These are phyloP conservation scores for Metrosideros polymorpha DNA, from an alignment of 441 rosid genomes.

Conservation along the genomic window DNA sequence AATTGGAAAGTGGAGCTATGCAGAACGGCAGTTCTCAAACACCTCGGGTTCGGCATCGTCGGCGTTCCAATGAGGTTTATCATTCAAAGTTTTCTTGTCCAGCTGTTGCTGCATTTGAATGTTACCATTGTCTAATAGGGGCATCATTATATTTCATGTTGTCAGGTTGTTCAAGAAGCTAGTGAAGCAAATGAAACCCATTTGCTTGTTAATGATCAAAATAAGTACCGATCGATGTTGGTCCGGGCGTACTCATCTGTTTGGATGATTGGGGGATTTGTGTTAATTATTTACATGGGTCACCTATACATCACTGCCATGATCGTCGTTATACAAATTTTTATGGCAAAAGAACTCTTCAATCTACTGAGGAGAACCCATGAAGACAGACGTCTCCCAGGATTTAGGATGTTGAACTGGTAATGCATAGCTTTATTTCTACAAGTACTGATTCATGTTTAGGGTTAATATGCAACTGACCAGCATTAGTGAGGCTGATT, in stretches of 20 bases:
- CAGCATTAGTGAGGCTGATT: neutral
- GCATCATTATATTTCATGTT: neutral
- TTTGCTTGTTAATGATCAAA: neutral
- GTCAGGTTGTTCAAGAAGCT: neutral
- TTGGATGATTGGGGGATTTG: conserved; percentile 4
- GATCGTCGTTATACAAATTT: neutral
- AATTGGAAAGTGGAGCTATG: neutral
- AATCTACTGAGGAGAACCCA: conserved; percentile 3
- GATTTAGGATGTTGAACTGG: conserved; percentile 7
- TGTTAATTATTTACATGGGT: neutral
- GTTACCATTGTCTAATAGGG: neutral
- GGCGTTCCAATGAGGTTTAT: conserved; percentile 34
- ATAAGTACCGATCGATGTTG: conserved; percentile 1
- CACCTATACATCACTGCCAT: conserved; percentile 3
- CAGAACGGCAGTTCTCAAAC: neutral
- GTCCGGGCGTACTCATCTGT: conserved; percentile 1
- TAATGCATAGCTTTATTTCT: neutral
- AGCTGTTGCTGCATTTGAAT: neutral
- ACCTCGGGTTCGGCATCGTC: conserved; percentile 21
- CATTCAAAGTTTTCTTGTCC: neutral
- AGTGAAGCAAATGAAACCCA: neutral
- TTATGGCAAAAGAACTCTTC: conserved; percentile 6
- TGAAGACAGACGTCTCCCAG: conserved; percentile 1
- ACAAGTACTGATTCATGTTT: neutral
- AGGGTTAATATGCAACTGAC: neutral